Evolutionary conservation across 805 yeast species (phyloP).

Genomic region (Blastobotrys attinorum): DNA sequence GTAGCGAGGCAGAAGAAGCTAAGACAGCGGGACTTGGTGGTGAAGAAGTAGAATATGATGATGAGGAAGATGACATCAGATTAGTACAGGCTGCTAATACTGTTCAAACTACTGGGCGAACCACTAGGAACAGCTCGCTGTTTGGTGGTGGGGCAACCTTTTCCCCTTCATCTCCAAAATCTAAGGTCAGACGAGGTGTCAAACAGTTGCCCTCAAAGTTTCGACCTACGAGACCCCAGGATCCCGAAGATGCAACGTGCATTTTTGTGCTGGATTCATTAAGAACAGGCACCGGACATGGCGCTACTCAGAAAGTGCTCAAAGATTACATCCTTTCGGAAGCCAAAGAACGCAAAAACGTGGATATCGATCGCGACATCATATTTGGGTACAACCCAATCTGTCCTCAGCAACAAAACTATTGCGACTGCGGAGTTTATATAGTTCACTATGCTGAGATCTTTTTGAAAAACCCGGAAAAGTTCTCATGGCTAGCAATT

Average conservation of each 20-base stretch:
- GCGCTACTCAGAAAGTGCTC: constrained; percentile 36
- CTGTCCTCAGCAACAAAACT: constrained; percentile 80
- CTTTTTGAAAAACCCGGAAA: constrained; percentile 24
- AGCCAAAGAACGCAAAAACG: constrained; percentile 54
- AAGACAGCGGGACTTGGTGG: too few relatives aligned
- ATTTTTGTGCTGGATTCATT: constrained; percentile 73
- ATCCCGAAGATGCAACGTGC: constrained; percentile 24
- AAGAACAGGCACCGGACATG: constrained; percentile 20
- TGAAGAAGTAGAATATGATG: neutral
- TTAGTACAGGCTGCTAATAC: neutral
- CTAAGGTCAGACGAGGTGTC: neutral
- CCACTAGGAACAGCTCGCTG: neutral
- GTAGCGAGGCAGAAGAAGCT: too few relatives aligned
- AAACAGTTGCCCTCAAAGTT: neutral
- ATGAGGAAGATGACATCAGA: neutral
- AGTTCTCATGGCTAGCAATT: constrained; percentile 15
- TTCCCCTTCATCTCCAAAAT: neutral
- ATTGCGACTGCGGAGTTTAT: constrained; percentile 93
- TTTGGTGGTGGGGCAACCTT: too few relatives aligned
- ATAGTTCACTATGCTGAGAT: constrained; percentile 47
- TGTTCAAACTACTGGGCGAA: neutral
- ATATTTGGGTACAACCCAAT: constrained; percentile 43
- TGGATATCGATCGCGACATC: constrained; percentile 38
- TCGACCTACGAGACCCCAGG: neutral
- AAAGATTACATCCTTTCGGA: constrained; percentile 55